A percentile compares a stretch with the other conserved stretches of the same genome.
Conservation (phyloP, 495 filamentous ascomycete species). For the Penicillium macrosclerotiorum region DNA sequence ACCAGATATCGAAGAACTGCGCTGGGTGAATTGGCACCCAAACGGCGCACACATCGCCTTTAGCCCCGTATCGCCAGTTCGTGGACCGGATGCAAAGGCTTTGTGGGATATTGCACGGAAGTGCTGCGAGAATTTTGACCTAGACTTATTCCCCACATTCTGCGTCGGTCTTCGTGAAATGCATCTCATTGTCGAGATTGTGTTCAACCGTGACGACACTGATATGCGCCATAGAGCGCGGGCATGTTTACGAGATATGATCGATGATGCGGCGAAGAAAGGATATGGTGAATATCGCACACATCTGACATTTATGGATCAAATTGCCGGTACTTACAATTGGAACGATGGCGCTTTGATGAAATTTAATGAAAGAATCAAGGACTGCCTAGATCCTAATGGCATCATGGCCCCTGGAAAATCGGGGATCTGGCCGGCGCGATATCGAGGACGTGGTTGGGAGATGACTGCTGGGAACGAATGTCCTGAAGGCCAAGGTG, state of each 20-base stretch:
- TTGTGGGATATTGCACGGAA: constrained; percentile 43
- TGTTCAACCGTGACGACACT: constrained; percentile 50
- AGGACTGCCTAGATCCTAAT: constrained; percentile 59
- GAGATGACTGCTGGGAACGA: constrained; percentile 8
- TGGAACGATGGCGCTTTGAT: constrained; percentile 53
- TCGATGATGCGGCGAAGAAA: constrained; percentile 42
- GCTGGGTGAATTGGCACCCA: constrained; percentile 57
- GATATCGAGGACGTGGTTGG: constrained; percentile 35
- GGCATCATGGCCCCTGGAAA: constrained; percentile 56
- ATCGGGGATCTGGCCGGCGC: constrained; percentile 55
- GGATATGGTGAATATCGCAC: constrained; percentile 54
- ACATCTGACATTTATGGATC: constrained; percentile 55
- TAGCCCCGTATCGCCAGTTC: constrained; percentile 50
- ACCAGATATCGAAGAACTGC: constrained; percentile 49
- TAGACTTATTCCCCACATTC: constrained; percentile 54
- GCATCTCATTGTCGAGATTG: constrained; percentile 52
- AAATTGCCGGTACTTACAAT: constrained; percentile 51
- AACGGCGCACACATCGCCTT: constrained; percentile 55
- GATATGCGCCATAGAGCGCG: constrained; percentile 35
- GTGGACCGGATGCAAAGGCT: constrained; percentile 45
- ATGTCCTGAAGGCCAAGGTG: constrained; percentile 7
- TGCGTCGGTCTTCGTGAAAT: constrained; percentile 54
- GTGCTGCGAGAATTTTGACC: constrained; percentile 36
- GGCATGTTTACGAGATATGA: constrained; percentile 42
- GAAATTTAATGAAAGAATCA: constrained; percentile 53